Conservation (phyloP, 805 yeast genomes). For the Soucietia sequanensis region DNA sequence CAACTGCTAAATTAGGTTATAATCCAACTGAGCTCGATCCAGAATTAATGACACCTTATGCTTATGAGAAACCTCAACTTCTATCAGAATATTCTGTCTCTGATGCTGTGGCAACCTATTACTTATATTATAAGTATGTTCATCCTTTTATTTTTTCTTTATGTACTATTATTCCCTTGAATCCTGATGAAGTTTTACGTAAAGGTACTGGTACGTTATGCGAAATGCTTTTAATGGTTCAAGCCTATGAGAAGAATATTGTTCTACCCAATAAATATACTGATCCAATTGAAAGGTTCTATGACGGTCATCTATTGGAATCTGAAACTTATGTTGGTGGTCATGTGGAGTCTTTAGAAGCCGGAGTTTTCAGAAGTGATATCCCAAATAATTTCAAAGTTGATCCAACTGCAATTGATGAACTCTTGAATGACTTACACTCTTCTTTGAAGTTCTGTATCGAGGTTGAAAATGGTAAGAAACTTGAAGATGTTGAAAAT, state of each 20-base stretch:
- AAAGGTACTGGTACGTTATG: constrained; percentile 99
- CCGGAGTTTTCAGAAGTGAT: constrained; percentile 96
- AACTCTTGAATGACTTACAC: constrained; percentile 68
- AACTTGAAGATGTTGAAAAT: constrained; percentile 74
- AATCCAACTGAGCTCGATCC: constrained; percentile 97
- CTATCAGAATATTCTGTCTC: constrained; percentile 97
- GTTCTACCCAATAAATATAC: constrained; percentile 89
- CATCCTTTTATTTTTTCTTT: constrained; percentile 96
- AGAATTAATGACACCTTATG: constrained; percentile 97
- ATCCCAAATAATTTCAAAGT: constrained; percentile 70
- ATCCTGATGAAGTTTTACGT: constrained; percentile 93
- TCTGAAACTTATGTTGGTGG: constrained; percentile 99
- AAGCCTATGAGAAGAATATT: constrained; percentile 78
- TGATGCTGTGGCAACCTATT: constrained; percentile 98
- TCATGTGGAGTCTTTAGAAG: constrained; percentile 95
- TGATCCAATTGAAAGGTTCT: constrained; percentile 92
- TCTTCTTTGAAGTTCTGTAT: constrained; percentile 79
- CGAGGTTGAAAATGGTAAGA: constrained; percentile 73
- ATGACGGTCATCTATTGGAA: constrained; percentile 89
- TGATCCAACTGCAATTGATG: constrained; percentile 81
- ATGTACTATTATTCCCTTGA: constrained; percentile 91
- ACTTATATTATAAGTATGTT: constrained; percentile 91
- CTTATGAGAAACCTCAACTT: constrained; percentile 87
- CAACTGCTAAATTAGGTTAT: constrained; percentile 92
- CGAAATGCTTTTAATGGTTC: constrained; percentile 96